Percentiles rank a stretch among this genome's conserved stretches.
phyloP scores from a whole-genome alignment of 1,139 yeast genomes.

The Meyerozyma sp. region DNA sequence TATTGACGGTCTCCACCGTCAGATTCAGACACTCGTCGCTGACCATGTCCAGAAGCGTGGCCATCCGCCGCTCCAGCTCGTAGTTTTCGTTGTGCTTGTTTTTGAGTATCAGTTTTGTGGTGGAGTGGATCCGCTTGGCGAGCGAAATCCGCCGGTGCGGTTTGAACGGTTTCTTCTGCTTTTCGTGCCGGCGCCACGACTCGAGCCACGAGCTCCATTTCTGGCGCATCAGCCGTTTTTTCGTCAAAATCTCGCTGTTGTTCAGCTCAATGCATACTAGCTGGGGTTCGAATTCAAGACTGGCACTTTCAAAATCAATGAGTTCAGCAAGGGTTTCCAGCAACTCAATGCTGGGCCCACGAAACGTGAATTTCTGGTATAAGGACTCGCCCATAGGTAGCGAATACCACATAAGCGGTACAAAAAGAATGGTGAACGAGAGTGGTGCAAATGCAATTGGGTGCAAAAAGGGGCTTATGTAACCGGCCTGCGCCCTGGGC shows the following conservation, averaged over 20 bases:
- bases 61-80: not conserved
- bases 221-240: not conserved
- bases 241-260: not conserved
- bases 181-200: not conserved
- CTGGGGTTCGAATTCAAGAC: not conserved
- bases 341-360: not conserved
- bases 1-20: not conserved
- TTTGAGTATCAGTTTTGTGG: not conserved
- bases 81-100: conserved; percentile 2
- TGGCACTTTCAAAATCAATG: not conserved
- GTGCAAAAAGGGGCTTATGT: not conserved
- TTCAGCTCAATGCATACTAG: not conserved
- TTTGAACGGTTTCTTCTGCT: not conserved
- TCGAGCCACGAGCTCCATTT: not conserved
- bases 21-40: not conserved
- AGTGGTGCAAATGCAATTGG: not conserved
- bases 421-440: not conserved
- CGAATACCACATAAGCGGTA: not conserved
- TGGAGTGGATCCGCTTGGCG: not conserved
- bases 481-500: too few species aligned
- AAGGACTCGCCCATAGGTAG: too few species aligned
- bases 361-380: too few species aligned
- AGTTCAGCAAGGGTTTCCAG: not conserved
- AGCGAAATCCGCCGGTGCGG: not conserved
- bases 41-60: not conserved